Evolutionary conservation across 164 flowering plant species (phyloP), one percentile per base, ranked within the genome.

Genomic region (Hamamelis virginiana): DNA sequence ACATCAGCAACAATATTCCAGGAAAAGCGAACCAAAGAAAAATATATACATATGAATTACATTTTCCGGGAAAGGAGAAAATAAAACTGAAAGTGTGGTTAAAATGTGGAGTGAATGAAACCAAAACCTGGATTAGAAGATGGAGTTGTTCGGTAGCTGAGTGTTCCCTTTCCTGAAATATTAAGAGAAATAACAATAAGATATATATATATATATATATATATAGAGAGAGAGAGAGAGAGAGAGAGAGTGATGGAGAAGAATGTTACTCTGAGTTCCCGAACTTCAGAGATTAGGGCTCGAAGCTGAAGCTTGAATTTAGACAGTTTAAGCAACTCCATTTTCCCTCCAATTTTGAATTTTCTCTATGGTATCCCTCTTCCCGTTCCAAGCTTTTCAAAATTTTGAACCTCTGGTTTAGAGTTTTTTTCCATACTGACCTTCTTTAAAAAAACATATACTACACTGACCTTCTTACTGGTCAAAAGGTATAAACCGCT

Each of bases 301-400:
- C 68, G 83, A 67, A 87, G 88, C 67, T 84, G 89, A 70, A 84
- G 83, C 78, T 84, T 85, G 81, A 87, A 85, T 71, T 80, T 84
- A n/a, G 91, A 84, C 16, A 87, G 65, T 63, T 69, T 81, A 1
- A 87, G 84, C 72, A 83, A 38, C 76, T 86, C 91, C 89, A 85
- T 87, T 80, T 78, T 71, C 69, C 72, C 57, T 60, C 78, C 76
- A 67, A 67, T 56, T 59, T 59, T 26, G 75, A 67, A 67, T 56
- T 59, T 59, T 26, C 12, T 28, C 16, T 56, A 22, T 27, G 21
- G 23, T 2, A 4, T 15, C 33, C 16, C 21, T 1, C 22, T 56
- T 56, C 23, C 23, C 23, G 6, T 18, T n/a, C 19, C 21, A 55
- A 55, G 2, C 23, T 55, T 33, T 33, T 6, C 6, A n/a, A n/a